Percentiles rank a stretch among this genome's conserved stretches.
These are phyloP conservation scores for Puccinia novopanici DNA, from an alignment of 1,284 basidiomycete species.

Conservation along the genomic window DNA sequence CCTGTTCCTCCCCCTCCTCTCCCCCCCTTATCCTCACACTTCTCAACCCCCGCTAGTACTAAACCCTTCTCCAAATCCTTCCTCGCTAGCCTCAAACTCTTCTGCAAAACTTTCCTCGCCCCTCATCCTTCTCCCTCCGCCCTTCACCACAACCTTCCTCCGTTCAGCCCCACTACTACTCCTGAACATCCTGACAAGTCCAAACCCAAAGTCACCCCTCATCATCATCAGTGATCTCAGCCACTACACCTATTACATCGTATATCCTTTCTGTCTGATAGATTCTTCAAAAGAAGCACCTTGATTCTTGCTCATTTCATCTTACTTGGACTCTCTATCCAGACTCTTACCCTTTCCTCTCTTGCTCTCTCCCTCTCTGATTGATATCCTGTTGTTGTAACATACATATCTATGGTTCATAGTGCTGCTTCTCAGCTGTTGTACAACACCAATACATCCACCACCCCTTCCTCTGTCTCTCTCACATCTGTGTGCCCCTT, in stretches of 20 bases:
- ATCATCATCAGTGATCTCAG: too few relatives aligned
- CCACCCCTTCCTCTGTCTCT: neutral
- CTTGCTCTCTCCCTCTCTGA: too few relatives aligned
- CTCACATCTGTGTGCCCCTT: neutral
- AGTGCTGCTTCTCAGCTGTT: neutral
- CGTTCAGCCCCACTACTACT: neutral
- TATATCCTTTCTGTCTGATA: too few relatives aligned
- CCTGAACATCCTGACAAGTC: neutral
- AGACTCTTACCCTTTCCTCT: too few relatives aligned
- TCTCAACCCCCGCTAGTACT: neutral
- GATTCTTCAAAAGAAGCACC: too few relatives aligned
- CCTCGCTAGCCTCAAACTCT: neutral
- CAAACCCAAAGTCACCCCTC: neutral
- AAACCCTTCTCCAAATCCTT: neutral
- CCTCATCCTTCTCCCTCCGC: neutral
- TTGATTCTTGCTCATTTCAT: too few relatives aligned
- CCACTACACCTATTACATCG: too few relatives aligned
- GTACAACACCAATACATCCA: too few relatives aligned
- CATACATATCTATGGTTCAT: neutral
- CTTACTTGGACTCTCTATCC: too few relatives aligned
- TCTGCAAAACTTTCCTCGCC: slow-evolving; percentile 9
- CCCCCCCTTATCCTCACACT: neutral
- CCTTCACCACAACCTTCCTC: neutral
- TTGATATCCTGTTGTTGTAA: neutral
- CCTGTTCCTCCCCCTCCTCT: neutral